Conservation (phyloP, 805 yeast species). For the Blastobotrys mokoenaii region DNA sequence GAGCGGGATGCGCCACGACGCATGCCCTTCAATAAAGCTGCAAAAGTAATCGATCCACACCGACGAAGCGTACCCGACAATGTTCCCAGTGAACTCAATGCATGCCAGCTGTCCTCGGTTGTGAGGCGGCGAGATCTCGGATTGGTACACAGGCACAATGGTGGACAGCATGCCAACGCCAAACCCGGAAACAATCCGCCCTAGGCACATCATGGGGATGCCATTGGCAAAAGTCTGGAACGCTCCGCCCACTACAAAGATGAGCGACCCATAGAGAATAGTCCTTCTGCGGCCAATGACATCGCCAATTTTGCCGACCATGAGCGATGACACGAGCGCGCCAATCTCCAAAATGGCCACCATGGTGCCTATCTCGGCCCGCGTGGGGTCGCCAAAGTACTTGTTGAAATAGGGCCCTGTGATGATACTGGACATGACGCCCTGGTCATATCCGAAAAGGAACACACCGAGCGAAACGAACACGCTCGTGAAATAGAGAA, state of each 20-base stretch:
- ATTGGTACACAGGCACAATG: conserved; percentile 80
- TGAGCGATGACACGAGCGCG: conserved; percentile 70
- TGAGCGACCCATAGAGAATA: conserved; percentile 67
- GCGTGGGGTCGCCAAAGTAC: conserved; percentile 65
- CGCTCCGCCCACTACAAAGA: conserved; percentile 72
- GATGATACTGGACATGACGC: conserved; percentile 82
- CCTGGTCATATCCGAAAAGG: conserved; percentile 77
- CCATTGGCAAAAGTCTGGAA: conserved; percentile 56
- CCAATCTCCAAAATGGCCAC: conserved; percentile 86
- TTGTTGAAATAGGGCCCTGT: conserved; percentile 62
- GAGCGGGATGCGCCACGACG: conserved; percentile 74
- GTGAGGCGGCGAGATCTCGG: conserved; percentile 82
- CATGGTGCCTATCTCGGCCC: conserved; percentile 73
- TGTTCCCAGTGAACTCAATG: conserved; percentile 81
- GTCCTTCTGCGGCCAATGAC: conserved; percentile 70
- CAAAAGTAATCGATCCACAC: conserved; percentile 84
- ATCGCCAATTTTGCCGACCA: conserved; percentile 73
- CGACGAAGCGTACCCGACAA: conserved; percentile 69
- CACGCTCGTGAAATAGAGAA: conserved; percentile 34
- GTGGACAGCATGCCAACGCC: conserved; percentile 82
- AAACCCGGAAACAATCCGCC: conserved; percentile 72
- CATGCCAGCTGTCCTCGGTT: conserved; percentile 81
- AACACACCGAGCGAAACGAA: conserved; percentile 45
- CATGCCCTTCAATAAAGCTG: conserved; percentile 50
- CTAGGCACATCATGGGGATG: conserved; percentile 53